Conservation (phyloP, 768 basidiomycete genomes). For the Boletus coccyginus region DNA sequence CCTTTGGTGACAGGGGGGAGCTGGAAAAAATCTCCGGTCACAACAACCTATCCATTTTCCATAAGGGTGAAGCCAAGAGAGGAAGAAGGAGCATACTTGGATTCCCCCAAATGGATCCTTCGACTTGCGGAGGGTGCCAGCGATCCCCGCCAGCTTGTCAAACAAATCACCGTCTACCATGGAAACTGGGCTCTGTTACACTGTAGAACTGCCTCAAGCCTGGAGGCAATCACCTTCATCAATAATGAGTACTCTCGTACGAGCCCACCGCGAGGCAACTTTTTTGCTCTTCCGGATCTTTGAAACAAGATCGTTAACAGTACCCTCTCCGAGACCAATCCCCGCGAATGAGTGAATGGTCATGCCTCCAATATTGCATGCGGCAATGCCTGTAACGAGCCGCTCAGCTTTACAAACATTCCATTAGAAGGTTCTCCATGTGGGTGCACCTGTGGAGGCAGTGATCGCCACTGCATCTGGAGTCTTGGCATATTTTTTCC, state of each 20-base stretch:
- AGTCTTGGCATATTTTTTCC: constrained; percentile 47
- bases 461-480: constrained; percentile 87
- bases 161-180: constrained; percentile 96
- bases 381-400: constrained; percentile 70
- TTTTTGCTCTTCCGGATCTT: constrained; percentile 86
- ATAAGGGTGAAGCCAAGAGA: not conserved
- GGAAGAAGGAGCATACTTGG: constrained; percentile 49
- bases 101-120: constrained; percentile 89
- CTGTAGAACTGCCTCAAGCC: not conserved
- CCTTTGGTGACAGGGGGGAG: constrained; percentile 86
- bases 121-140: constrained; percentile 57
- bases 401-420: not conserved
- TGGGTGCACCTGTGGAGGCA: constrained; percentile 77
- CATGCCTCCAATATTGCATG: constrained; percentile 95
- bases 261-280: constrained; percentile 71
- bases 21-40: constrained; percentile 98
- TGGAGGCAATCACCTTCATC: constrained; percentile 58
- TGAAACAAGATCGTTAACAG: constrained; percentile 53
- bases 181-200: constrained; percentile 59
- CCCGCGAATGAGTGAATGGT: constrained; percentile 97
- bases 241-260: constrained; percentile 81
- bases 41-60: constrained; percentile 56
- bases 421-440: not conserved
- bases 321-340: constrained; percentile 78
- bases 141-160: constrained; percentile 83